These are phyloP conservation scores for Sclerotinia sclerotiorum DNA, from an alignment of 2,329 filamentous ascomycete species.

Conservation along the genomic window DNA sequence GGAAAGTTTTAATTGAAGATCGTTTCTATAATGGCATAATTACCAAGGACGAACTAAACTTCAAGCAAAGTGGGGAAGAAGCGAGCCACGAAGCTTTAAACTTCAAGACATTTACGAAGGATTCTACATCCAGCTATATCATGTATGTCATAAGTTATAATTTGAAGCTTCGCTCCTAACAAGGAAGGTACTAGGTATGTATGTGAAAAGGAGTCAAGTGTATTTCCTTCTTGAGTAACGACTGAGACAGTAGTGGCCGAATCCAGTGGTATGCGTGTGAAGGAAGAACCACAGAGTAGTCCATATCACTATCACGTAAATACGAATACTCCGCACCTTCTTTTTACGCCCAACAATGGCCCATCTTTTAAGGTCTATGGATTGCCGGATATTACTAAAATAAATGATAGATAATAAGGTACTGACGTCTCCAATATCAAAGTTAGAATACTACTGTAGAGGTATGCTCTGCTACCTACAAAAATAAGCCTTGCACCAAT, in stretches of 20 bases:
- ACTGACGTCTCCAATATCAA: background rate
- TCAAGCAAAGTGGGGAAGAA: background rate
- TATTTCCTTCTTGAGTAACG: background rate
- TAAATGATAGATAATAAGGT: background rate
- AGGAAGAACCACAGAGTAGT: background rate
- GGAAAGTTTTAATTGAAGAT: constrained; percentile 1
- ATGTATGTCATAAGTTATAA: background rate
- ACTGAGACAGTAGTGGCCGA: background rate
- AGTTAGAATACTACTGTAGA: no score
- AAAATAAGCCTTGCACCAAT: background rate
- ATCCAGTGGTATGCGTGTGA: background rate
- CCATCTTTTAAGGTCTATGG: background rate
- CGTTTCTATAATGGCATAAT: background rate
- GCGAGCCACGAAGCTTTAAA: background rate
- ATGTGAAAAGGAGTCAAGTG: background rate
- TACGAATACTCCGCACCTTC: constrained; percentile 1
- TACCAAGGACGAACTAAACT: background rate
- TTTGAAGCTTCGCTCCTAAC: background rate
- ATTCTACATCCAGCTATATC: background rate
- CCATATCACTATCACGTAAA: constrained; percentile 15
- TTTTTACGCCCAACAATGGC: background rate
- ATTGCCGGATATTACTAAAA: background rate
- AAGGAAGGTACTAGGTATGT: background rate
- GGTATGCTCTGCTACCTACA: background rate
- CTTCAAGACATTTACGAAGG: background rate